These are phyloP conservation scores for Camellia japonica DNA, from an alignment of 148 eudicot species.

Conservation along the genomic window DNA sequence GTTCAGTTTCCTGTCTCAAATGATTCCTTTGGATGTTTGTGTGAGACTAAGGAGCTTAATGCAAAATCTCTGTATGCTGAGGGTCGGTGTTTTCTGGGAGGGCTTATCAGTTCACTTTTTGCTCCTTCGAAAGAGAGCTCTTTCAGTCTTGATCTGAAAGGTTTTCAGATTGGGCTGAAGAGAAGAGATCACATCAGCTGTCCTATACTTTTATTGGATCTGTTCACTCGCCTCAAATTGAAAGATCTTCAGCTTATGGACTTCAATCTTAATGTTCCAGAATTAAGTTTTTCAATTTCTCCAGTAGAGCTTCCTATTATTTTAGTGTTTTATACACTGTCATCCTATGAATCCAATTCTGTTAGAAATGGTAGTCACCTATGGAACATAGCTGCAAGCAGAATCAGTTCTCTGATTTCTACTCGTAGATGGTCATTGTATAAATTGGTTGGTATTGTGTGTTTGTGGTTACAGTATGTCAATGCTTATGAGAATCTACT, in stretches of 20 bases:
- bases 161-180: slow-evolving; percentile 50
- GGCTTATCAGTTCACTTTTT: slow-evolving; percentile 47
- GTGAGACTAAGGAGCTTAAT: slow-evolving; percentile 42
- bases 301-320: slow-evolving; percentile 49
- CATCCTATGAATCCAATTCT: slow-evolving; percentile 30
- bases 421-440: slow-evolving; percentile 41
- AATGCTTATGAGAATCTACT: slow-evolving; percentile 55
- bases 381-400: slow-evolving; percentile 72
- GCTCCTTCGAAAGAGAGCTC: slow-evolving; percentile 43
- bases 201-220: slow-evolving; percentile 44
- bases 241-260: slow-evolving; percentile 51
- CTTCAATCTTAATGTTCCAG: slow-evolving; percentile 46
- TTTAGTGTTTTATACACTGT: slow-evolving; percentile 32
- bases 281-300: slow-evolving; percentile 53
- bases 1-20: slow-evolving; percentile 49
- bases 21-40: slow-evolving; percentile 35
- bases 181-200: slow-evolving; percentile 37
- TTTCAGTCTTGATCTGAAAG: slow-evolving; percentile 40
- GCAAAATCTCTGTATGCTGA: slow-evolving; percentile 30
- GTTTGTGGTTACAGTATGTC: slow-evolving; percentile 59
- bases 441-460: slow-evolving; percentile 42
- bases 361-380: slow-evolving; percentile 70
- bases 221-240: slow-evolving; percentile 38
- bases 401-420: slow-evolving; percentile 40
- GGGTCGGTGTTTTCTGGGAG: slow-evolving; percentile 43